Percentiles rank a stretch among this genome's conserved stretches.
phyloP scores from a whole-genome alignment of 2,329 filamentous ascomycete species.

The Beauveria rudraprayagi region DNA sequence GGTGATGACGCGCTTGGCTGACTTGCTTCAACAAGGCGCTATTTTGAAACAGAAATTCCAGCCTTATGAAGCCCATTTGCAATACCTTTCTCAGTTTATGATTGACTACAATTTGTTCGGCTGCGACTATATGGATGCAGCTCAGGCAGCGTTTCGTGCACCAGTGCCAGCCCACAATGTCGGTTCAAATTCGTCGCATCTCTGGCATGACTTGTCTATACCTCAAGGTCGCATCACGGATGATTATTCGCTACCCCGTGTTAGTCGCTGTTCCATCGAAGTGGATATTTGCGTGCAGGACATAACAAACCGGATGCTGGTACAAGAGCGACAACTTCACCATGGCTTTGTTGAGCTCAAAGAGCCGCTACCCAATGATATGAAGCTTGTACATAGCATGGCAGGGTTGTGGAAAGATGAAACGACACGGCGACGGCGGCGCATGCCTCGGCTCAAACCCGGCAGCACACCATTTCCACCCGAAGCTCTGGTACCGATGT shows the following conservation, averaged over 20 bases:
- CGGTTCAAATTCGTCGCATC: conserved; percentile 50
- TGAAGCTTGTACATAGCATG: conserved; percentile 91
- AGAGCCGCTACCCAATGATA: conserved; percentile 52
- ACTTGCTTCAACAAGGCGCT: conserved; percentile 79
- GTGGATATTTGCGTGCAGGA: conserved; percentile 84
- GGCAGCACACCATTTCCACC: conserved; percentile 70
- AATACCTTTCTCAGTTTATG: conserved; percentile 96
- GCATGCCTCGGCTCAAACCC: conserved; percentile 55
- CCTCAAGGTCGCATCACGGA: conserved; percentile 40
- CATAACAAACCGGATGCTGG: conserved; percentile 72
- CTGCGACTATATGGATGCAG: conserved; percentile 74
- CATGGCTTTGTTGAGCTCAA: conserved; percentile 76
- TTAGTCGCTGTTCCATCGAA: conserved; percentile 83
- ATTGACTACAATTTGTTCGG: conserved; percentile 96
- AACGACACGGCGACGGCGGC: conserved; percentile 65
- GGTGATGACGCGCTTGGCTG: conserved; percentile 78
- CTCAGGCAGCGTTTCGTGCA: conserved; percentile 61
- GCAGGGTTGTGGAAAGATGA: conserved; percentile 90
- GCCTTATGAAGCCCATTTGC: conserved; percentile 88
- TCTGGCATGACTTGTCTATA: conserved; percentile 76
- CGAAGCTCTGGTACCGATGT: conserved; percentile 82
- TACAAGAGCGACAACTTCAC: conserved; percentile 71
- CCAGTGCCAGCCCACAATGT: conserved; percentile 67
- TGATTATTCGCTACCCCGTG: conserved; percentile 57
- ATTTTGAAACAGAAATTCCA: conserved; percentile 80